Conservation (phyloP, 805 yeast species). For the Metschnikowia sp. region DNA sequence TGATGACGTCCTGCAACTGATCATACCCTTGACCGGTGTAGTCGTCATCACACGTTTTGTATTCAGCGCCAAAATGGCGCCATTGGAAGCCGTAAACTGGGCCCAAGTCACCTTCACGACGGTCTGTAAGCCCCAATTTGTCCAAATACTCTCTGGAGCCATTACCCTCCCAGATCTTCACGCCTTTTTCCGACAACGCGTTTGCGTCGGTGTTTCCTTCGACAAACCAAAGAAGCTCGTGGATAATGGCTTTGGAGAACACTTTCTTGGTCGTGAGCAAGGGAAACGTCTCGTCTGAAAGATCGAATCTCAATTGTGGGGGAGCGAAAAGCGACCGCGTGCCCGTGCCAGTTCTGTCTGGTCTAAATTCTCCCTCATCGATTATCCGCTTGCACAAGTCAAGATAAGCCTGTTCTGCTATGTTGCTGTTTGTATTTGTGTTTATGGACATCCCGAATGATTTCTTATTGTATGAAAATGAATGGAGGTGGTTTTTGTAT, state of each 20-base stretch:
- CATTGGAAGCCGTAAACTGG: conserved; percentile 99
- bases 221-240: conserved; percentile 91
- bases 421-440: conserved; percentile 27
- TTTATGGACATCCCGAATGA: too few species aligned
- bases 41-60: conserved; percentile 80
- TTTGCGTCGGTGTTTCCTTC: conserved; percentile 88
- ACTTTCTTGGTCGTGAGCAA: conserved; percentile 90
- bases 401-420: conserved; percentile 81
- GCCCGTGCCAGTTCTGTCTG: conserved; percentile 98
- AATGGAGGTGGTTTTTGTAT: neutral
- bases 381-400: conserved; percentile 77
- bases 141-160: conserved; percentile 92
- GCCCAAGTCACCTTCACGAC: conserved; percentile 93
- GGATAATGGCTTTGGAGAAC: conserved; percentile 81
- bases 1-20: conserved; percentile 77
- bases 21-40: conserved; percentile 88
- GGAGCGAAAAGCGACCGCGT: conserved; percentile 91
- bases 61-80: conserved; percentile 98
- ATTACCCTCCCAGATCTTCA: conserved; percentile 99
- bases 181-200: conserved; percentile 72
- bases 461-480: neutral
- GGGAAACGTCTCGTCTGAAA: conserved; percentile 75
- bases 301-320: conserved; percentile 83
- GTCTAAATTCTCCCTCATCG: conserved; percentile 81
- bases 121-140: conserved; percentile 68